Evolutionary conservation across 306 rosid genomes (phyloP).

Genomic region (Begonia masoniana): DNA sequence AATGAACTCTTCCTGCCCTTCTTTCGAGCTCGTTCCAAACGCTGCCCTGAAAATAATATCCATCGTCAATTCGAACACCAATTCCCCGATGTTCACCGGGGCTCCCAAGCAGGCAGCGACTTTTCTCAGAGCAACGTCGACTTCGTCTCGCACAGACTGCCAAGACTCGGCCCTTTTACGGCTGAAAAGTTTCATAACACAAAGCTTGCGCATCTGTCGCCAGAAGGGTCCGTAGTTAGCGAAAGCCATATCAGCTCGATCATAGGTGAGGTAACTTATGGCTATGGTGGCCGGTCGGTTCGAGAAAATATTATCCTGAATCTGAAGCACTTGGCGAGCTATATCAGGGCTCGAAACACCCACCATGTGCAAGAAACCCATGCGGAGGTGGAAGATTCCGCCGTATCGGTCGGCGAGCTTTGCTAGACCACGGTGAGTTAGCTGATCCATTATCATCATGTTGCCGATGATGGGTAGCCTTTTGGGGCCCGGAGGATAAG

Average conservation of each 20-base stretch:
- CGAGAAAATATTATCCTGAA: slow-evolving; percentile 60
- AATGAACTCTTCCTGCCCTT: slow-evolving; percentile 64
- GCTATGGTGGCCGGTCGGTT: slow-evolving; percentile 80
- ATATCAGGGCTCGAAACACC: slow-evolving; percentile 36
- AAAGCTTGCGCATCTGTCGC: slow-evolving; percentile 83
- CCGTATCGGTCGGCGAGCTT: slow-evolving; percentile 48
- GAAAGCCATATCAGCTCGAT: slow-evolving; percentile 89
- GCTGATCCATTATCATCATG: slow-evolving; percentile 63
- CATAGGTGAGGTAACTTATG: slow-evolving; percentile 69
- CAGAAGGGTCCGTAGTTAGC: slow-evolving; percentile 91
- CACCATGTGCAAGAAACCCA: slow-evolving; percentile 75
- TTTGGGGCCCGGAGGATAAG: slow-evolving; percentile 73
- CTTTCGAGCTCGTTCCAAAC: slow-evolving; percentile 38
- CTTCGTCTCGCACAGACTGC: slow-evolving; percentile 68
- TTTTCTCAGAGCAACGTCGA: slow-evolving; percentile 22
- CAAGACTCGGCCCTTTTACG: slow-evolving; percentile 80
- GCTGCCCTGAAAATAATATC: slow-evolving; percentile 71
- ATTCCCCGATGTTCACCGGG: slow-evolving; percentile 44
- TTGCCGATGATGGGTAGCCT: slow-evolving; percentile 71
- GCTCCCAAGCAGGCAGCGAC: slow-evolving; percentile 18
- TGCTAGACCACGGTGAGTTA: slow-evolving; percentile 77
- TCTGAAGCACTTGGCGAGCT: slow-evolving; percentile 74
- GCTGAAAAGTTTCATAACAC: slow-evolving; percentile 78
- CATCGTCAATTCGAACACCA: slow-evolving; percentile 48
- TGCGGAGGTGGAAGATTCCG: slow-evolving; percentile 59